phyloP scores from a whole-genome alignment of 352 stramenopile genomes.

The Phytopythium cucurbitacearum region DNA sequence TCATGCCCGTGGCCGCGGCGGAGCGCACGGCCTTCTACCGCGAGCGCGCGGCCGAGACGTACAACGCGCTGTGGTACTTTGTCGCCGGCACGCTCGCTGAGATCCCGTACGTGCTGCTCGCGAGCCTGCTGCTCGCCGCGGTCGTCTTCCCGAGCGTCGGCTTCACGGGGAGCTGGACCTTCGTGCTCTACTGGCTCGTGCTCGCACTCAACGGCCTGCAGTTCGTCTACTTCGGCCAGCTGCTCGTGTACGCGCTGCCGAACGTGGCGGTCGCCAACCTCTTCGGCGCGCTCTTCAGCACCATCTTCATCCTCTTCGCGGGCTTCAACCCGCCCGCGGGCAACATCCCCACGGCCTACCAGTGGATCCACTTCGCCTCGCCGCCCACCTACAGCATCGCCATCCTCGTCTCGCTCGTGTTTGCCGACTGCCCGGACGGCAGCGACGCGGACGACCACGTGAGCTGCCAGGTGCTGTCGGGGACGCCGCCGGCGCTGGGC shows the following conservation, averaged over 20 bases:
- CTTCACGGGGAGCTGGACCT: slow-evolving; percentile 12
- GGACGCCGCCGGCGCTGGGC: slow-evolving; percentile 19
- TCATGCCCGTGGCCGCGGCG: slow-evolving; percentile 72
- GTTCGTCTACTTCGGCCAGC: slow-evolving; percentile 44
- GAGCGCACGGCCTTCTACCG: slow-evolving; percentile 92
- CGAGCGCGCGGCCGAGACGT: slow-evolving; percentile 89
- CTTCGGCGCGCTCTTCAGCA: slow-evolving; percentile 39
- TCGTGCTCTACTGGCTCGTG: slow-evolving; percentile 43
- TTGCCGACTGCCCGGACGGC: slow-evolving; percentile 26
- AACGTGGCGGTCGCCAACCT: slow-evolving; percentile 40
- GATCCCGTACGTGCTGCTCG: slow-evolving; percentile 50
- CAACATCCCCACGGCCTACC: slow-evolving; percentile 40
- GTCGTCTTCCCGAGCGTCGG: slow-evolving; percentile 48
- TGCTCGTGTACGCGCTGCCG: slow-evolving; percentile 41
- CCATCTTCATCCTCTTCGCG: slow-evolving; percentile 56
- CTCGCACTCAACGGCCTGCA: slow-evolving; percentile 39
- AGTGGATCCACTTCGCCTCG: slow-evolving; percentile 57
- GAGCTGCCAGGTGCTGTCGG: slow-evolving; percentile 21
- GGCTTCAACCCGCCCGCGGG: slow-evolving; percentile 42
- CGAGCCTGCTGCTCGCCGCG: slow-evolving; percentile 23
- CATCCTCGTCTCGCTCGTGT: slow-evolving; percentile 28
- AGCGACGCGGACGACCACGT: slow-evolving; percentile 5
- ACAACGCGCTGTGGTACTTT: slow-evolving; percentile 80
- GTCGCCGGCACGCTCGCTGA: slow-evolving; percentile 79
- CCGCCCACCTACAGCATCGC: slow-evolving; percentile 44